Evolutionary conservation across 2,329 filamentous ascomycete genomes (phyloP), one percentile per base, ranked within the genome.

Genomic region (Aspergillus luchuensis): DNA sequence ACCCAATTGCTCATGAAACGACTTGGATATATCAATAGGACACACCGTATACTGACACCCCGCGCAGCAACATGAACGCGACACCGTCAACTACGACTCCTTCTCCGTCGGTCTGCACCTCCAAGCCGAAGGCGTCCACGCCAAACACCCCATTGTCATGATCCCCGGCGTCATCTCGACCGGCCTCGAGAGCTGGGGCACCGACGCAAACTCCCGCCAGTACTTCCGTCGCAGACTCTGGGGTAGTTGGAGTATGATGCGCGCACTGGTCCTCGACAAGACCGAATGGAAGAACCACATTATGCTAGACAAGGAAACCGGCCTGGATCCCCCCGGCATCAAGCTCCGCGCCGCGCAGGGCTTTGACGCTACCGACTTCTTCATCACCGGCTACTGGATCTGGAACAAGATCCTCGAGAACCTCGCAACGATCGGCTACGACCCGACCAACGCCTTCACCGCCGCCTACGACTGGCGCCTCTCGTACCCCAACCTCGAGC

Each of bases 241-340:
- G 95, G 95, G 95, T 4, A 97, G 92, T 68, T 99, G 96, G 95
- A 96, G 87, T 65, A 99, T 99, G 95, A 97, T 99, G 92, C 86
- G 90, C 53, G 94, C 95, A 0, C 79, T 99, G 66, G 91, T 99
- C 1, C 79, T 96, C 70, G 95, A 98, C 76, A 97, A 98, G 77
- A 89, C 96, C 28, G 84, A 86, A 36, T 99, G 95, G 95, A 99
- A 97, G 81, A 89, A 82, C 70, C 95, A 99, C 74, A 91, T 99
- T 67, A 98, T 98, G 93, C 84, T 99, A 10, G 95, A 99, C 77
- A 93, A 94, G 75, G 78, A 87, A 39, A 97, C 94, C 0, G 95
- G 95, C 0, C 81, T 99, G 21, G 95, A 99, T 74, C 95, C 95
- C 1, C 91, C 92, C 0, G 88, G 89, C 11, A 87, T 98, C 69